Evolutionary conservation across 2,329 filamentous ascomycete genomes (phyloP).

Genomic region (Diplodia intermedia): DNA sequence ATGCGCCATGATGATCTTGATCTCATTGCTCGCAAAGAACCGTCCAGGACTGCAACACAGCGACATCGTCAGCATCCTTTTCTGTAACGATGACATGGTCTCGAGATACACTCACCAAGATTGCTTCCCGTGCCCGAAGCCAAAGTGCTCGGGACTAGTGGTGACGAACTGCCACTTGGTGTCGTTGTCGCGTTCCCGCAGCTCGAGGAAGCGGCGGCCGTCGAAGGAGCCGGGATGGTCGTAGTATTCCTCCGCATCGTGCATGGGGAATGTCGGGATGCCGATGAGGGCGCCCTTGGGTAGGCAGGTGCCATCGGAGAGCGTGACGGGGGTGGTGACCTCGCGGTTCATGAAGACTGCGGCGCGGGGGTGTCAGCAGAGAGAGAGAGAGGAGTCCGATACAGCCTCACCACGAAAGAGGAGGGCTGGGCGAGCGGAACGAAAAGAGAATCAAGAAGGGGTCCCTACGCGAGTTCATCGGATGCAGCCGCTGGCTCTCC

Average conservation of each 20-base stretch:
- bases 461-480: neutral
- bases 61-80: slow-evolving; percentile 37
- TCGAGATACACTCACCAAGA: slow-evolving; percentile 14
- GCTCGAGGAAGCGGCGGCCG: slow-evolving; percentile 14
- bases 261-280: slow-evolving; percentile 8
- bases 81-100: accelerated
- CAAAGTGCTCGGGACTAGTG: neutral
- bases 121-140: slow-evolving; percentile 36
- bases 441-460: slow-evolving; percentile 35
- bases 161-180: slow-evolving; percentile 33
- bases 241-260: neutral
- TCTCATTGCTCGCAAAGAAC: slow-evolving; percentile 45
- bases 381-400: neutral
- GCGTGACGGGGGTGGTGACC: neutral
- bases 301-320: slow-evolving; percentile 15
- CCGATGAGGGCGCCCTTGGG: slow-evolving; percentile 19
- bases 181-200: neutral
- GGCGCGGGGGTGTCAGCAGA: no score
- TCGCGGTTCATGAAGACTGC: slow-evolving; percentile 7
- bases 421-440: neutral
- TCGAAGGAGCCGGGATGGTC: neutral
- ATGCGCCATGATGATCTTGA: slow-evolving; percentile 43
- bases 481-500: slow-evolving; percentile 44
- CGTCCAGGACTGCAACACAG: slow-evolving; percentile 43
- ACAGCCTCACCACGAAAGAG: no score